phyloP scores from a whole-genome alignment of 805 yeast genomes.

The Metschnikowia drakensbergensis region DNA sequence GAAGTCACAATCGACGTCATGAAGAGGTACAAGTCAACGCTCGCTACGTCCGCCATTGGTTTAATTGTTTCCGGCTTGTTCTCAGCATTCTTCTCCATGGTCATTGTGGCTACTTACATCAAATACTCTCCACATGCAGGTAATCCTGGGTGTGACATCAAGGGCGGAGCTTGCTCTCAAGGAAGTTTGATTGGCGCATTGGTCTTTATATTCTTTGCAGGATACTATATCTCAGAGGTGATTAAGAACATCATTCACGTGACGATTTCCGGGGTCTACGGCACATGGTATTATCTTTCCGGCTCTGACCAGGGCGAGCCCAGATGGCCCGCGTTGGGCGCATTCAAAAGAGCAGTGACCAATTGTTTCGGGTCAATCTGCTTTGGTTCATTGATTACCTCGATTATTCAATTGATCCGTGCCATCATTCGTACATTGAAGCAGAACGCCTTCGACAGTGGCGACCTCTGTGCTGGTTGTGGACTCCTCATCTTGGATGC shows the following conservation, averaged over 20 bases:
- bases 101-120: slow-evolving; percentile 72
- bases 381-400: slow-evolving; percentile 74
- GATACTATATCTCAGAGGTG: slow-evolving; percentile 80
- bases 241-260: slow-evolving; percentile 76
- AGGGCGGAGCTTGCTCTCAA: slow-evolving; percentile 50
- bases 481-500: slow-evolving; percentile 53
- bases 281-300: slow-evolving; percentile 86
- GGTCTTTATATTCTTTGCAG: slow-evolving; percentile 75
- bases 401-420: slow-evolving; percentile 63
- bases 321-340: slow-evolving; percentile 71
- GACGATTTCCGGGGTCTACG: slow-evolving; percentile 78
- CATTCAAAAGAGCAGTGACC: slow-evolving; percentile 75
- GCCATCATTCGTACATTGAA: slow-evolving; percentile 51
- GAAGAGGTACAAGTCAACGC: slow-evolving; percentile 65
- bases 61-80: slow-evolving; percentile 57
- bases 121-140: slow-evolving; percentile 59
- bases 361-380: slow-evolving; percentile 88
- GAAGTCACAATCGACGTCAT: slow-evolving; percentile 75
- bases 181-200: slow-evolving; percentile 64
- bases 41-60: slow-evolving; percentile 60
- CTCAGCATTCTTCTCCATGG: slow-evolving; percentile 60
- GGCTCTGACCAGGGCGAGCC: slow-evolving; percentile 77
- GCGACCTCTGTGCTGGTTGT: slow-evolving; percentile 51
- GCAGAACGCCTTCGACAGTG: slow-evolving; percentile 48
- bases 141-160: slow-evolving; percentile 53